These are phyloP conservation scores for Torulaspora indica DNA, from an alignment of 805 yeast genomes.

Conservation along the genomic window DNA sequence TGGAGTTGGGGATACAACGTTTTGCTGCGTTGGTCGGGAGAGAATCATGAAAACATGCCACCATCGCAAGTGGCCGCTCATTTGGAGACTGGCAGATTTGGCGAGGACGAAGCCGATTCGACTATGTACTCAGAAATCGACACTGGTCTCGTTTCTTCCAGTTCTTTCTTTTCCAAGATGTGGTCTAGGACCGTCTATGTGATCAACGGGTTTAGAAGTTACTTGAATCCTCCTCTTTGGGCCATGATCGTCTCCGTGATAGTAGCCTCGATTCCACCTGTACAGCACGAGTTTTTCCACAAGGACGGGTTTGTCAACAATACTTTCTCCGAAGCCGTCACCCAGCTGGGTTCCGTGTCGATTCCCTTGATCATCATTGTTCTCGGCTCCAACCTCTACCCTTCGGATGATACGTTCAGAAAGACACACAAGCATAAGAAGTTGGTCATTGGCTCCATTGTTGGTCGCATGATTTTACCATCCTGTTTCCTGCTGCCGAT, in stretches of 20 bases:
- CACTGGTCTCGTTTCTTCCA: constrained; percentile 1
- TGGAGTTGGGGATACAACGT: constrained; percentile 88
- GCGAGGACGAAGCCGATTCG: constrained; percentile 8
- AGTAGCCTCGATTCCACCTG: constrained; percentile 59
- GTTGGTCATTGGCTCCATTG: constrained; percentile 61
- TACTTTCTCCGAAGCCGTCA: constrained; percentile 59
- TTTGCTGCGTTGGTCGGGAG: constrained; percentile 48
- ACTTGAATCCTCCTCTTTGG: constrained; percentile 80
- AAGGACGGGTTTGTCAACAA: constrained; percentile 58
- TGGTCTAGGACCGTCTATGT: constrained; percentile 9
- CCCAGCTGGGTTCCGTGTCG: constrained; percentile 66
- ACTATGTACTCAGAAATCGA: constrained; percentile 1
- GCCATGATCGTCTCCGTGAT: constrained; percentile 66
- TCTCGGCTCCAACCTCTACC: constrained; percentile 72
- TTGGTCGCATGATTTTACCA: constrained; percentile 76
- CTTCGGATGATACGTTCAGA: constrained; percentile 63
- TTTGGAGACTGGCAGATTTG: constrained; percentile 13
- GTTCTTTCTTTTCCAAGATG: constrained; percentile 18
- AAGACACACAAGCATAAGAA: constrained; percentile 57
- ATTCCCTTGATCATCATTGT: constrained; percentile 73
- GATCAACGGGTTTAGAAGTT: constrained; percentile 33
- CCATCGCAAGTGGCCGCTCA: constrained; percentile 26
- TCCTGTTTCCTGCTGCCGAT: constrained; percentile 63
- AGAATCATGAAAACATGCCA: constrained; percentile 30
- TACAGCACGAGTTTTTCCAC: constrained; percentile 55